A percentile compares a stretch with the other conserved stretches of the same genome.
Evolutionary conservation across 306 rosid genomes (phyloP).

Genomic region (Benincasa hispida): DNA sequence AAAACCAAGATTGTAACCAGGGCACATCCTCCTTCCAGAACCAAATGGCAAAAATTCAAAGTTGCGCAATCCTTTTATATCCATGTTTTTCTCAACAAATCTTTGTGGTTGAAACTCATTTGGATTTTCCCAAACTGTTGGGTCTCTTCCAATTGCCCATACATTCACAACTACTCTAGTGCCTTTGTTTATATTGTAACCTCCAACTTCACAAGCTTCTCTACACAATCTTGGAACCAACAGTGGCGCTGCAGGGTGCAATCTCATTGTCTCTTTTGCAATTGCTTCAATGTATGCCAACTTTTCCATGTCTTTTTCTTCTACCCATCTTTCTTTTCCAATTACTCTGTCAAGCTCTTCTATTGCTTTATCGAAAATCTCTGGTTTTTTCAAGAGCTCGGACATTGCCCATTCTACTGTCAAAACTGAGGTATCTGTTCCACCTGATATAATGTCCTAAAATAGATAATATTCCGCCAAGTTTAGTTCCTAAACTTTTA

Average conservation of each 20-base stretch:
- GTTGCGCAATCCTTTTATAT: conserved; percentile 2
- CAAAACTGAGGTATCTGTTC: not conserved
- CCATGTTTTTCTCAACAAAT: not conserved
- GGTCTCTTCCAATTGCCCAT: not conserved
- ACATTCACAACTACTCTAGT: not conserved
- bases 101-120: not conserved
- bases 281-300: not conserved
- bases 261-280: not conserved
- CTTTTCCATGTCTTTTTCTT: not conserved
- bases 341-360: not conserved
- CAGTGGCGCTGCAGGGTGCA: not conserved
- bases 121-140: not conserved
- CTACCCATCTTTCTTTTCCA: not conserved
- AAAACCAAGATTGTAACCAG: not conserved
- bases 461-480: conserved; percentile 2
- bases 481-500: too few species aligned
- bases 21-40: not conserved
- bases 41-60: not conserved
- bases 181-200: not conserved
- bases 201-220: not conserved
- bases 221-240: not conserved
- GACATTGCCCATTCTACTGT: not conserved
- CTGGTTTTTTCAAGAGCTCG: not conserved
- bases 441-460: not conserved
- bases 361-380: not conserved